These are phyloP conservation scores for Actinomortierella ambigua DNA, from an alignment of 371 early-diverging fungal genomes.

Conservation along the genomic window DNA sequence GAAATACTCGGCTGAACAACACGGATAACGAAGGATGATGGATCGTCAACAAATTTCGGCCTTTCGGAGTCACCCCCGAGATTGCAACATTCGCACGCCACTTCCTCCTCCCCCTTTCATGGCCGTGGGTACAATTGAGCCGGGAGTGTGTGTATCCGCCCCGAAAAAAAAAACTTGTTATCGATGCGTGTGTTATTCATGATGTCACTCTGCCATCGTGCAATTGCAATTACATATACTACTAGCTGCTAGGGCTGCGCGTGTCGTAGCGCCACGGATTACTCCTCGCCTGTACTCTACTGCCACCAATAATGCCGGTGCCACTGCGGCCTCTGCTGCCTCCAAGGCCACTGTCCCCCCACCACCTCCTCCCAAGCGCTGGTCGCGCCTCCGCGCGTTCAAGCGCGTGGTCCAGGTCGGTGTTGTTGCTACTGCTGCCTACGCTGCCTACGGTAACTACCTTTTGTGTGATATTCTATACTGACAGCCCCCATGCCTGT, in stretches of 20 bases:
- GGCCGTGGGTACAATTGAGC: too few species aligned
- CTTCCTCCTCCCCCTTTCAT: too few species aligned
- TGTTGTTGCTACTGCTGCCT: conserved; percentile 42
- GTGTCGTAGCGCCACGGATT: conserved; percentile 27
- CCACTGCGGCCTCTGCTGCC: conserved; percentile 10
- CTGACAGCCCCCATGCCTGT: too few species aligned
- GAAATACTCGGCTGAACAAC: too few species aligned
- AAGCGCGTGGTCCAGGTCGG: conserved; percentile 52
- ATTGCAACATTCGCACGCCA: too few species aligned
- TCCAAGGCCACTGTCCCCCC: conserved; percentile 7
- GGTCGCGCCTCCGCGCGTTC: conserved; percentile 44
- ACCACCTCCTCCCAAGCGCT: conserved; percentile 38
- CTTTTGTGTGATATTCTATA: conserved; percentile 2
- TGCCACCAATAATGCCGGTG: conserved; percentile 22
- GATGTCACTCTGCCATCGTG: too few species aligned
- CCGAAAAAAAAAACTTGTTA: not conserved
- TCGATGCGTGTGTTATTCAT: not conserved
- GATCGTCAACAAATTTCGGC: too few species aligned
- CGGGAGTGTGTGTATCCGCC: too few species aligned
- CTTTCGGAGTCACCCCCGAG: too few species aligned
- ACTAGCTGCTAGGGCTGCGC: conserved; percentile 35
- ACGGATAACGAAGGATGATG: too few species aligned
- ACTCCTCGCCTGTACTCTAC: conserved; percentile 37
- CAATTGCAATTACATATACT: not conserved
- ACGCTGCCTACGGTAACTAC: conserved; percentile 50